Evolutionary conservation across 2,329 filamentous ascomycete genomes (phyloP), one percentile per base, ranked within the genome.

Genomic region (Tothia fuscella): DNA sequence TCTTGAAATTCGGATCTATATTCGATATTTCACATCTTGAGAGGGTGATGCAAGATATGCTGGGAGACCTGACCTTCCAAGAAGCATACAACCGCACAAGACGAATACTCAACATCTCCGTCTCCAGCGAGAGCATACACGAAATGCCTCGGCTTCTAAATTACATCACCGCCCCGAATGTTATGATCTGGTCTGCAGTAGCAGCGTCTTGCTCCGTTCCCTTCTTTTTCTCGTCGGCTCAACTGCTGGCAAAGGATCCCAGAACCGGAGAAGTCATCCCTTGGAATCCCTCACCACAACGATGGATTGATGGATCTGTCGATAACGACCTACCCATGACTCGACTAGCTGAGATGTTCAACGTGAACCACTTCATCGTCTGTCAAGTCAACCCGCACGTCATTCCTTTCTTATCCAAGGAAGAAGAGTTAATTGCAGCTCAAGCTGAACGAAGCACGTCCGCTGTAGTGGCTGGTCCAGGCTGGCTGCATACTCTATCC

Each of bases 341-440:
- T 16, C 76, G 85, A 2, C 68, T 96, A 13, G 79, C 87, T 1
- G 87, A 94, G 55, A 88, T 95, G 82, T 94, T 95, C 67, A 94
- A 95, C 54, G 88, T 95, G 56, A 95, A 95, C 54, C 89, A 95
- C 57, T 95, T 95, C 56, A 95, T 96, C 50, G 89, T 95, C 14
- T 94, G 87, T 0, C 89, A 96, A 57, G 87, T 95, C 38, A 96
- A 96, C 53, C 89, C 89, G 0, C 89, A 96, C 52, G 84, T 95
- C 6, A 76, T 93, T 0, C 85, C 86, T 0, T 94, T 96, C 53
- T 65, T 95, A 13, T 69, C 75, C 13, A 82, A 79, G 49, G 83
- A 93, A 44, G 70, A 72, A 20, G 70, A 72, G 20, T 58, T 72
- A 1, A 54, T 55, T 49, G 42, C 52, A 41, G 43, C 56, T 25